These are phyloP conservation scores for Paecilomyces niveus DNA, from an alignment of 2,329 filamentous ascomycete species.

Conservation along the genomic window DNA sequence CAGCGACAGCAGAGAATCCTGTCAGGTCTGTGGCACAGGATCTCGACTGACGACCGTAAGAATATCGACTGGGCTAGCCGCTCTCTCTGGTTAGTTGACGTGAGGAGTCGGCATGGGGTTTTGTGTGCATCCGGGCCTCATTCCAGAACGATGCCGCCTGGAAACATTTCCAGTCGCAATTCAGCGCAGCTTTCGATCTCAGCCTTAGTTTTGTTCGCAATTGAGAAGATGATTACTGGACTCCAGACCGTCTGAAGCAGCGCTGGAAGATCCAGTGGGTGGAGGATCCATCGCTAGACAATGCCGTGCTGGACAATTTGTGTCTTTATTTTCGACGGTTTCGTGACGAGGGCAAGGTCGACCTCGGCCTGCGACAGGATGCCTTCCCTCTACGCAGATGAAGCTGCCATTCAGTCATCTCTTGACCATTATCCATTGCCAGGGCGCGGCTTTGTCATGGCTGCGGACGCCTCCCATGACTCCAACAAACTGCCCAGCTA, in stretches of 20 bases:
- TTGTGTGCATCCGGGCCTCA: too few species aligned
- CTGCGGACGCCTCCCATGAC: neutral
- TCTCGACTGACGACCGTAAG: too few species aligned
- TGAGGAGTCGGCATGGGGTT: too few species aligned
- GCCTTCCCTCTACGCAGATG: neutral
- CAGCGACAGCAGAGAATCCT: too few species aligned
- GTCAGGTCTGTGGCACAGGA: too few species aligned
- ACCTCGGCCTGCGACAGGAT: neutral
- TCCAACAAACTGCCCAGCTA: neutral
- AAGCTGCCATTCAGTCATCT: neutral
- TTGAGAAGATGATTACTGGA: neutral
- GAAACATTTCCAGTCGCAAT: neutral
- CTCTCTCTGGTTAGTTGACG: too few species aligned
- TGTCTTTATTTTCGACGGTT: neutral
- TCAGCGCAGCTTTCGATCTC: neutral
- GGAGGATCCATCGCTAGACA: neutral
- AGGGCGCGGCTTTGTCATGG: neutral
- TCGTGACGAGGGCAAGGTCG: neutral
- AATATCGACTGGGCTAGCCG: too few species aligned
- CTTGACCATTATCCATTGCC: neutral
- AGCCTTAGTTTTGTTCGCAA: neutral
- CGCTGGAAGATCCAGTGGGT: neutral
- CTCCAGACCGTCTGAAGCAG: neutral
- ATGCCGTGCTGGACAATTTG: neutral
- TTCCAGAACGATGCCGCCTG: neutral